Percentiles rank a stretch among this genome's conserved stretches.
Evolutionary conservation across 148 eudicot genomes (phyloP).

Genomic region (Cornus kousa): DNA sequence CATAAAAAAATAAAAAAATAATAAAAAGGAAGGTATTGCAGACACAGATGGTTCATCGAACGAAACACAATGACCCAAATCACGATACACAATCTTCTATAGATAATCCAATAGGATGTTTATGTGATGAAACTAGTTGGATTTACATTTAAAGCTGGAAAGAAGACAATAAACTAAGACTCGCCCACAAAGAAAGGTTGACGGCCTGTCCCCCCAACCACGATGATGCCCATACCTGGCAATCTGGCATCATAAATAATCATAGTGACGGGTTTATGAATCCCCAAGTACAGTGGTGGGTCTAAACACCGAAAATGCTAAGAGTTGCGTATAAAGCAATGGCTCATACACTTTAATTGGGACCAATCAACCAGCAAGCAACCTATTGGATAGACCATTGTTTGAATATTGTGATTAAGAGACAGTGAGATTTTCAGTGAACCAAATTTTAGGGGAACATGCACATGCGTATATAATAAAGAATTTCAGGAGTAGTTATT

Average conservation of each 20-base stretch:
- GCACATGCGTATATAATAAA: slow-evolving; percentile 21
- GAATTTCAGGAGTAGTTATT: not conserved
- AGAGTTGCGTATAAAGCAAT: not conserved
- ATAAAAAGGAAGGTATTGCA: not conserved
- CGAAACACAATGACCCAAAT: not conserved
- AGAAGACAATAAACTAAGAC: slow-evolving; percentile 34
- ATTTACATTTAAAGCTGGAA: slow-evolving; percentile 12
- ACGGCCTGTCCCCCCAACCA: slow-evolving; percentile 14
- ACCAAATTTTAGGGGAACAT: slow-evolving; percentile 13
- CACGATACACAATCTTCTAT: not conserved
- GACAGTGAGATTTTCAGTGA: slow-evolving; percentile 6
- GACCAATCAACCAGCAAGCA: slow-evolving; percentile 25
- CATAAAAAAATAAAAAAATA: too few relatives aligned
- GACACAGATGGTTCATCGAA: not conserved
- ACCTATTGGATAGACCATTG: slow-evolving; percentile 23
- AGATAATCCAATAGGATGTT: not conserved
- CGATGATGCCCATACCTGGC: slow-evolving; percentile 34
- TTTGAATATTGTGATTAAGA: slow-evolving; percentile 12
- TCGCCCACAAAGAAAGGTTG: slow-evolving; percentile 30
- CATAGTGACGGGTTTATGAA: slow-evolving; percentile 4
- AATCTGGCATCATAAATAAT: slow-evolving; percentile 38
- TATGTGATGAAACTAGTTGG: not conserved
- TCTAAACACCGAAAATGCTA: slow-evolving; percentile 5
- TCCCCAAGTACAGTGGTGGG: slow-evolving; percentile 14
- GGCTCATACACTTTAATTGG: slow-evolving; percentile 13